Base-by-base conservation (phyloP, 106 monocot genomes). In the Ottelia alismoides region DNA sequence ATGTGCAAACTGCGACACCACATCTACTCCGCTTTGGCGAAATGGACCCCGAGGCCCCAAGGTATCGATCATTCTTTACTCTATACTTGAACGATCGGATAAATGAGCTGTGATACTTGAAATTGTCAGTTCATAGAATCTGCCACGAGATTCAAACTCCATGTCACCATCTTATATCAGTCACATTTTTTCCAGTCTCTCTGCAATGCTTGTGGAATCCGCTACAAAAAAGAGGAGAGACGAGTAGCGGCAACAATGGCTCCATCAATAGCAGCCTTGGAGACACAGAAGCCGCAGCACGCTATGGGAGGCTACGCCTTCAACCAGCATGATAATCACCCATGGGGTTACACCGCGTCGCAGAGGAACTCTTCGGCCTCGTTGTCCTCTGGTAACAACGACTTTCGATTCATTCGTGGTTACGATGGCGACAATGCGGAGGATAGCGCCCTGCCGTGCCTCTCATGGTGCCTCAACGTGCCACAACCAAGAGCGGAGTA, bases 1-100 rank as follows among this genome's bases (percentile, higher is more conserved):
- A 22, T 98, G 96, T 55, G 89, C 96, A 23, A 98, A 85, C 82
- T 98, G 96, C 61, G 85, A 98, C 65, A 98, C 96, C 51, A 86
- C 82, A 7, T 90, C 90, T 24, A 98, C 96, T 2, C 96, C 96
- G 5, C 79, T 98, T 24, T 98, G 96, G 96, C 48, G 96, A 45
- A 98, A 98, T 30, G 96, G 96, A 3, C 96, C 96, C 12, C 70
- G 85, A 2, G 96, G 96, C 18, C 96, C 96, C 16, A 98, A 98
- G 96, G 96, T 90, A 61, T 47, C 32, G 6, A 18, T 16, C 2
- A 44, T 22, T 65, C 16, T 45, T 25, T 52, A 0, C 19, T 20
- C 12, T 22, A 2, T 47, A 43, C 1, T 28, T 60, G 14, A 1
- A 2, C 40, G 40, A 16, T 43, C 40, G 16, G 40, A 43, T 7